Base-by-base conservation (phyloP, 257 asterid species). In the Plectranthus barbatus region DNA sequence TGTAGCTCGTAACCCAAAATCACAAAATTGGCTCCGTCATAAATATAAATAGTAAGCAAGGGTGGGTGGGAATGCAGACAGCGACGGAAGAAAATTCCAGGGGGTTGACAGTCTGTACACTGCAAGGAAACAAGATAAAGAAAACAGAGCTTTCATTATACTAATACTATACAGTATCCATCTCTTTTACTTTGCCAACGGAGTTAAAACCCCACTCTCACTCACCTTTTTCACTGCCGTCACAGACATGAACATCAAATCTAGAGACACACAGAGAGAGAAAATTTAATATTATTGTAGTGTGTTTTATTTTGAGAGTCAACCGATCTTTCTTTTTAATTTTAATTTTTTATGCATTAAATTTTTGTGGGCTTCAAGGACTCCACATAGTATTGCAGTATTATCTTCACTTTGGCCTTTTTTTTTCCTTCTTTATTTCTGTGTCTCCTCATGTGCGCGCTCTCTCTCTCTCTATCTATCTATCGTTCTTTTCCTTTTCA, bases 311-410 rank as follows among this genome's bases (percentile, higher is more conserved):
- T n/a, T n/a, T n/a, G 57, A 73, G 71, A 70, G 84, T 81, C 87
- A 81, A 81, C 87, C 77, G 55, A 66, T 67, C 74, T 78, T 69
- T 71, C 46, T 9, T 52, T 54, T 57, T 49, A n/a, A n/a, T n/a
- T n/a, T n/a, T n/a, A n/a, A n/a, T n/a, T n/a, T n/a, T 70, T 60
- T 67, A 57, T 56, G 49, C 3, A 4, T 23, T 23, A 23, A 23
- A n/a, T n/a, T n/a, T n/a, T n/a, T 82, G 84, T 74, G 82, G 84
- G 81, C 75, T 74, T 79, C 81, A 9, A 76, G 56, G 15, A 71
- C 74, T 79, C 84, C 84, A 82, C 81, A 82, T 62, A 45, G 56
- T 68, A 61, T 72, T 74, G 75, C 69, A 5, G 62, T 60, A 67
- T 74, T 73, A 76, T 73, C 85, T 70, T 72, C 67, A 47, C 64